These are phyloP conservation scores for Beauveria caledonica DNA, from an alignment of 2,329 filamentous ascomycete species.

Conservation along the genomic window DNA sequence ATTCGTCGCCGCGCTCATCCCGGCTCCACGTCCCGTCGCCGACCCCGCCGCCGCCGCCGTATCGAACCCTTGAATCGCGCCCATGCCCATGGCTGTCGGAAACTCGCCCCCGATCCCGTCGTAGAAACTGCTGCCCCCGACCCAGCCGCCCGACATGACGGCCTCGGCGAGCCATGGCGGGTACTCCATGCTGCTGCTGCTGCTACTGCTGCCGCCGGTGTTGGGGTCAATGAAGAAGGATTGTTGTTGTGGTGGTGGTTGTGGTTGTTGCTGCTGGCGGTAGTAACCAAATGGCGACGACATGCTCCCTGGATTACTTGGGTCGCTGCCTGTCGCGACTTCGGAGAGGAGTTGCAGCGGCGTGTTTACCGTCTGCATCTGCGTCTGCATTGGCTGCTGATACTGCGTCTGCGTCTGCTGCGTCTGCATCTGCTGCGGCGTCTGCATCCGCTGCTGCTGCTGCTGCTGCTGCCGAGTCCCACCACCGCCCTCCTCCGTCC, in stretches of 20 bases:
- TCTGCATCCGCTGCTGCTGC: conserved; percentile 12
- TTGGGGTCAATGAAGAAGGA: not conserved
- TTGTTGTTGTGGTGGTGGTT: not conserved
- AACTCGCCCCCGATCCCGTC: not conserved
- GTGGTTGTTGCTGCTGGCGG: not conserved
- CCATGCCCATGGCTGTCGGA: conserved; percentile 1
- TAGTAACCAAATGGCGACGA: conserved; percentile 3
- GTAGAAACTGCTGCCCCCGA: not conserved
- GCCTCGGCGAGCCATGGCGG: conserved; percentile 10
- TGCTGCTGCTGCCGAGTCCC: not conserved
- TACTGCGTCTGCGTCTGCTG: conserved; percentile 14
- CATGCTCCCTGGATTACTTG: conserved; percentile 13
- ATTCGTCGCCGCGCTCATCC: conserved; percentile 20
- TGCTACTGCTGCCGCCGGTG: not conserved
- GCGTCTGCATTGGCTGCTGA: conserved; percentile 10
- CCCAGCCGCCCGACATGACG: not conserved
- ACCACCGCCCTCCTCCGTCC: conserved; percentile 14
- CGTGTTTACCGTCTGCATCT: conserved; percentile 34
- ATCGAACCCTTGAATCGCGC: not conserved
- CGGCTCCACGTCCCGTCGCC: conserved; percentile 11
- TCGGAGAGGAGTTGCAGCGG: conserved; percentile 50
- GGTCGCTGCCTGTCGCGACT: conserved; percentile 41
- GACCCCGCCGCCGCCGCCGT: not conserved
- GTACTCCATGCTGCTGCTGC: not conserved
- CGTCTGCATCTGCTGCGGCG: not conserved